Conservation (phyloP, 1,139 yeast species). For the Debaryomyces singareniensis region DNA sequence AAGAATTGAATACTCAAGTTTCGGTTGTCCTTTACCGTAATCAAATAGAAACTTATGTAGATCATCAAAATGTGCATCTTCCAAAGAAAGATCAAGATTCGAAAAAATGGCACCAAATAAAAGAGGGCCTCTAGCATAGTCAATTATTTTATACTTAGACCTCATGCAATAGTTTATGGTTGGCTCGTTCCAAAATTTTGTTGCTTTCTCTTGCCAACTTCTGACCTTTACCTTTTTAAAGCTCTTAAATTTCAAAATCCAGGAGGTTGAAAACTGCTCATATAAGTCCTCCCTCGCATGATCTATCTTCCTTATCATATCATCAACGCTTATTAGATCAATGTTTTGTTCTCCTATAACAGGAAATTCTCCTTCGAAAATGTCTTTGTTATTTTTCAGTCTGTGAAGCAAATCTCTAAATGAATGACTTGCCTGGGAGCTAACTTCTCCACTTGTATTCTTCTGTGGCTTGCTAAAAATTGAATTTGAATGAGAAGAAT, state of each 20-base stretch:
- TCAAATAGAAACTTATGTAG: conserved; percentile 30
- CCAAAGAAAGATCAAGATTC: conserved; percentile 25
- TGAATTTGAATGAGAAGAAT: conserved; percentile 11
- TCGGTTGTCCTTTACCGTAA: conserved; percentile 38
- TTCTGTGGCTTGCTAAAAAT: conserved; percentile 1
- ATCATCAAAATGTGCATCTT: conserved; percentile 23
- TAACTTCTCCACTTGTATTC: not conserved
- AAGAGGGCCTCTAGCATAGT: conserved; percentile 30
- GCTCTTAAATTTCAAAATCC: conserved; percentile 46
- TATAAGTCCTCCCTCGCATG: conserved; percentile 32
- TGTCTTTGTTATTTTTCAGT: not conserved
- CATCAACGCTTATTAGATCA: conserved; percentile 8
- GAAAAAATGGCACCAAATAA: conserved; percentile 25
- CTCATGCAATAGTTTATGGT: conserved; percentile 21
- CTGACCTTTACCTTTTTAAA: conserved; percentile 20
- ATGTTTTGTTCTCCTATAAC: not conserved
- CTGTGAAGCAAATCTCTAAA: not conserved
- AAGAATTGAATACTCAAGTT: conserved; percentile 32
- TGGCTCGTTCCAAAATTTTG: conserved; percentile 33
- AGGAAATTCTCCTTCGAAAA: not conserved
- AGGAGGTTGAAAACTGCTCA: conserved; percentile 55
- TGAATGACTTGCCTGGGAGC: not conserved
- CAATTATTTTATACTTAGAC: conserved; percentile 31
- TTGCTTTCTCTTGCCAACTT: conserved; percentile 21
- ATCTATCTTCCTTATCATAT: conserved; percentile 24